phyloP scores from a whole-genome alignment of 2,329 filamentous ascomycete genomes.

The Aspergillus sp. region DNA sequence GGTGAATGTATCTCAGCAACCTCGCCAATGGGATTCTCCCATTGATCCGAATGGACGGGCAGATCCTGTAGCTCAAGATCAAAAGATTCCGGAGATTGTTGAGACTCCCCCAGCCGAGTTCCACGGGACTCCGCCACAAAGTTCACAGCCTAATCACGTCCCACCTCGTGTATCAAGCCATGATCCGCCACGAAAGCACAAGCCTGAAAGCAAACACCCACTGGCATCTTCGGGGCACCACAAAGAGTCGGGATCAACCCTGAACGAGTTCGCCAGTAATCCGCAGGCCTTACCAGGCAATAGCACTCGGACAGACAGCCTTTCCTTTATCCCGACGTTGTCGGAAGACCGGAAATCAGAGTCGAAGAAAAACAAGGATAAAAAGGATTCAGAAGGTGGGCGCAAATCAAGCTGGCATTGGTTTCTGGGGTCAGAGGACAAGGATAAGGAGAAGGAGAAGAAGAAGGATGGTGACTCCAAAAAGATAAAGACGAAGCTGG shows the following conservation, averaged over 20 bases:
- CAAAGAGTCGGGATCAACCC: conserved; percentile 49
- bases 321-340: conserved; percentile 78
- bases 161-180: conserved; percentile 55
- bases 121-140: conserved; percentile 24
- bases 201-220: conserved; percentile 32
- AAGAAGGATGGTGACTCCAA: conserved; percentile 70
- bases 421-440: conserved; percentile 73
- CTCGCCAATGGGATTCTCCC: conserved; percentile 55
- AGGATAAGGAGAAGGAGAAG: conserved; percentile 60
- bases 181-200: conserved; percentile 40
- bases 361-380: conserved; percentile 63
- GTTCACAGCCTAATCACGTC: conserved; percentile 37
- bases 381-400: conserved; percentile 69
- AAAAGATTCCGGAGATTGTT: conserved; percentile 55
- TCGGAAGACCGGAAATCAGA: conserved; percentile 71
- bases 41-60: conserved; percentile 58
- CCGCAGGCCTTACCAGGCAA: conserved; percentile 71
- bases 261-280: conserved; percentile 65
- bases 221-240: conserved; percentile 26
- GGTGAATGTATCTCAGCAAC: conserved; percentile 37
- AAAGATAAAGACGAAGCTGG: conserved; percentile 54
- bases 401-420: conserved; percentile 78
- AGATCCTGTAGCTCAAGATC: conserved; percentile 50
- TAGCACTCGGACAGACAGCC: conserved; percentile 69
- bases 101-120: conserved; percentile 62